Conservation (phyloP, 306 rosid species). For the cucumber (Cucumis sativus) region Cucumber_9930_V3 NC_026657.2:39539001-39539500, state of each 20-base stretch:
- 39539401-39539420: conserved; percentile 43
- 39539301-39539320: neutral
- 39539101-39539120: conserved; percentile 41
- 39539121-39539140: conserved; percentile 79
- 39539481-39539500: conserved; percentile 30
- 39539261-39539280: conserved; percentile 5
- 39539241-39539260: conserved; percentile 68
- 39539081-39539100: conserved; percentile 37
- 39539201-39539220: conserved; percentile 95
- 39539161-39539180: conserved; percentile 86
- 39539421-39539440: conserved; percentile 91
- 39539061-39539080: conserved; percentile 35
- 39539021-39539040: conserved; percentile 34
- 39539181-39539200: conserved; percentile 69
- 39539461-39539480: conserved; percentile 55
- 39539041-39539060: conserved; percentile 32
- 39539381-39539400: conserved; percentile 63
- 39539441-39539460: conserved; percentile 78
- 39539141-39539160: conserved; percentile 95
- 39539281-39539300: neutral
- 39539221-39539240: conserved; percentile 86
- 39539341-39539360: neutral
- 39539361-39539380: conserved; percentile 12
- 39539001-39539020: conserved; percentile 28
- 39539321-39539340: neutral